Base-by-base conservation (phyloP, 2,329 filamentous ascomycete species). In the Fusarium papillatum region DNA sequence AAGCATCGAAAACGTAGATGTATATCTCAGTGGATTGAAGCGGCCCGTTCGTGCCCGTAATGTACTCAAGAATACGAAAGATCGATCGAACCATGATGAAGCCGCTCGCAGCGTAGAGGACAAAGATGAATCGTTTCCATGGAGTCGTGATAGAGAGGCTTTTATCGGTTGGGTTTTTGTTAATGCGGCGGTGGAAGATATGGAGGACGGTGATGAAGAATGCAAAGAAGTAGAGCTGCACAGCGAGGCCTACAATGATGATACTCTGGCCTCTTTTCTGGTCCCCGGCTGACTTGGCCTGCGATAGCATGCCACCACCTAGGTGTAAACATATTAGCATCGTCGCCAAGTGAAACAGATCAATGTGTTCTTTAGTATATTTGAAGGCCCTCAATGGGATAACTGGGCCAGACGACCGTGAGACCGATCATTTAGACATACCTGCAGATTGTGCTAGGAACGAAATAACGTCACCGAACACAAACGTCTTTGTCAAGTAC, bases 401-500 rank as follows among this genome's bases (percentile, higher is more conserved):
- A 36, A 36, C 11, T 36, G 34, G 7, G 34, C 34, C 5, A 36
- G 34, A 36, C 6, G 34, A 36, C 34, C 13, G 13, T 14, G 34
- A 36, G 34, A 36, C 34, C 11, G 13, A 36, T 14, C 6, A 36
- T 36, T 36, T 6, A 36, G 13, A 36, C 34, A 14, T 48, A 69
- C 72, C 72, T 17, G 69, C 69, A 2, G 72, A 38, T 29, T 82
- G 80, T 2, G 80, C 68, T 8, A 78, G 65, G 2, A 89, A 85
- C 1, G 85, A 86, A 1, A 88, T 41, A 0, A 89, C 74, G 60
- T 90, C 88, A 4, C 87, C 87, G 7, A 82, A 71, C 6, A 90
- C 86, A 53, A 89, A 90, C n/a, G 88, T 79, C 64, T 87, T 87
- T 2, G 88, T 88, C 4, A 89, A 76, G 80, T 83, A 85, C 11